These are phyloP conservation scores for Saccharomyces hybrid DNA, from an alignment of 1,139 yeast species.

Conservation along the genomic window DNA sequence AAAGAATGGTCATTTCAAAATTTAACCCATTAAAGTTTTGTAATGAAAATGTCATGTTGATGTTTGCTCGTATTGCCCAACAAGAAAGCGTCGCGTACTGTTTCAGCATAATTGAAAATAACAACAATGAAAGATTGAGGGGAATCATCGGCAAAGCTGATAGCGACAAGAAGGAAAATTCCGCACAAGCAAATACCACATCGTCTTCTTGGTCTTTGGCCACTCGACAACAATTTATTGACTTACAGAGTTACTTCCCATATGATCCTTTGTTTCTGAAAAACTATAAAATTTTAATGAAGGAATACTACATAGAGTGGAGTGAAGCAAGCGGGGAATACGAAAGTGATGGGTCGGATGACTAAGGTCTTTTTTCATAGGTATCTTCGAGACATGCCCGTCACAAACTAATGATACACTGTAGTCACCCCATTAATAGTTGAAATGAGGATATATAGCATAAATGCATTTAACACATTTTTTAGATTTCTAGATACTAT, in stretches of 20 bases:
- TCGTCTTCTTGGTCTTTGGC: slow-evolving; percentile 27
- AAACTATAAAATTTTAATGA: slow-evolving; percentile 46
- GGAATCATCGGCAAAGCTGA: slow-evolving; percentile 34
- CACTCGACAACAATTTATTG: slow-evolving; percentile 73
- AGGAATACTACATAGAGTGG: slow-evolving; percentile 75
- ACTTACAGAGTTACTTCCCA: slow-evolving; percentile 88
- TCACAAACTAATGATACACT: background rate
- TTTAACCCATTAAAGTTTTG: slow-evolving; percentile 92
- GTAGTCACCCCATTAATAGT: background rate
- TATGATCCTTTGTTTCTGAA: slow-evolving; percentile 85
- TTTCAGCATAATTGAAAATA: slow-evolving; percentile 86
- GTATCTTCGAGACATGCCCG: background rate
- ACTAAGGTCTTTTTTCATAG: slow-evolving; percentile 12
- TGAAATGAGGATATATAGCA: background rate
- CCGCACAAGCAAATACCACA: slow-evolving; percentile 33
- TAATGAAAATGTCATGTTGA: slow-evolving; percentile 86
- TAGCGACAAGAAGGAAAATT: slow-evolving; percentile 11
- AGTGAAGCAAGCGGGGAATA: slow-evolving; percentile 55
- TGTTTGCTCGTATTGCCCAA: slow-evolving; percentile 90
- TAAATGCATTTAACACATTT: background rate
- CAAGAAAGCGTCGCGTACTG: slow-evolving; percentile 87
- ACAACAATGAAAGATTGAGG: slow-evolving; percentile 45
- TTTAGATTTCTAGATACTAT: background rate
- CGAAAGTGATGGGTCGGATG: slow-evolving; percentile 44
- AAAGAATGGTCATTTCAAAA: slow-evolving; percentile 74